Base-by-base conservation (phyloP, 1,284 basidiomycete species). In the Leucocoprinus gongylophorus region DNA sequence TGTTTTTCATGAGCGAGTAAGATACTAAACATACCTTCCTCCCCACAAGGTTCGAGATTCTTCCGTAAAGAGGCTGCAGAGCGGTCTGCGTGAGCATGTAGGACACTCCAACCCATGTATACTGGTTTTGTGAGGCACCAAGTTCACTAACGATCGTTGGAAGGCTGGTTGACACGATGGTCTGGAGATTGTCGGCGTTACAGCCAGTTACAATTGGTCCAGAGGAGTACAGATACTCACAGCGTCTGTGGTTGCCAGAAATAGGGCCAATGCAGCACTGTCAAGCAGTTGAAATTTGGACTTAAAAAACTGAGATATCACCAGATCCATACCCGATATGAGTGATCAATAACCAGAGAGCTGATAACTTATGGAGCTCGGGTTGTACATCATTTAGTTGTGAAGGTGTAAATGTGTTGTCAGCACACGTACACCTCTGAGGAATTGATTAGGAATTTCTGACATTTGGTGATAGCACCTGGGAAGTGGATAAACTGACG, bases 71-170 rank as follows among this genome's bases (percentile, higher is more conserved):
- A 38, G 88, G 88, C 61, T 90, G 88, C 57, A 83, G 81, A 15
- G 84, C 85, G 2, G 88, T 90, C 62, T 91, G 88, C 2, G 88
- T 88, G 50, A 91, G 73, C 76, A 90, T 78, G 61, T 91, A 91
- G 18, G 85, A 75, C 37, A 88, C 83, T 21, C 81, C 84, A 48
- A 91, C 83, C 88, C 88, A 91, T n/a, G 83, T 85, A 61, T 89
- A 91, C 62, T 88, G 78, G 47, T 70, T 75, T 54, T 80, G 75
- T 40, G 82, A 76, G 17, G 84, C 85, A 30, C 71, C 55, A 37
- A 90, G 74, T 50, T 87, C 77, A 54, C 73, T 78, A 17, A 81
- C 72, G 55, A 91, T 89, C 9, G 85, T 89, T 17, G 88, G 88
- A 51, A 91, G 67, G 60, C 79, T 81, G 17, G 88, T 90, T 26